Conservation (phyloP, 2,329 filamentous ascomycete species). For the Monosporascus sp. region DNA sequence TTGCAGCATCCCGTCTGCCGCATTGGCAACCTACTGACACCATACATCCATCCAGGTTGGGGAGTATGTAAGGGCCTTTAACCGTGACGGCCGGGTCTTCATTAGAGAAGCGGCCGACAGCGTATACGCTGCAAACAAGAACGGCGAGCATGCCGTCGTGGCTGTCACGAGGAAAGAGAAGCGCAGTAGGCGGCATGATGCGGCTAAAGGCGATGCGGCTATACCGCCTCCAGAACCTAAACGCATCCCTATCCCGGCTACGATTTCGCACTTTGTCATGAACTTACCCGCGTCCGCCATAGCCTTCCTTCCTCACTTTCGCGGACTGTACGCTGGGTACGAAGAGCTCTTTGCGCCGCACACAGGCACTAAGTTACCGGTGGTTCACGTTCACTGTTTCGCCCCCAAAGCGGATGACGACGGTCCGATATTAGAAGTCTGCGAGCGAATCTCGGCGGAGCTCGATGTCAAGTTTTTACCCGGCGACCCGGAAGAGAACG, state of each 20-base stretch:
- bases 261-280: slow-evolving; percentile 94
- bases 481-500: slow-evolving; percentile 42
- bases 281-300: slow-evolving; percentile 90
- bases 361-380: slow-evolving; percentile 59
- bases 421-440: slow-evolving; percentile 57
- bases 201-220: slow-evolving; percentile 21
- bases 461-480: slow-evolving; percentile 53
- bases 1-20: neutral
- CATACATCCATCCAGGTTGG: slow-evolving; percentile 38
- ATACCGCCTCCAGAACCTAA: slow-evolving; percentile 29
- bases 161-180: slow-evolving; percentile 44
- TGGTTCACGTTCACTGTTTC: slow-evolving; percentile 95
- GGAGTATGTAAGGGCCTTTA: slow-evolving; percentile 71
- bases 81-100: slow-evolving; percentile 76
- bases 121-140: slow-evolving; percentile 45
- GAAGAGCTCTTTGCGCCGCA: slow-evolving; percentile 60
- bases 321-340: slow-evolving; percentile 71
- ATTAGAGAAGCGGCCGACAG: slow-evolving; percentile 64
- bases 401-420: slow-evolving; percentile 75
- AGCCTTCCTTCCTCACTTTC: slow-evolving; percentile 71
- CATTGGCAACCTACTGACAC: slow-evolving; percentile 2
- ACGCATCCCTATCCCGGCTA: slow-evolving; percentile 56
- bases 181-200: slow-evolving; percentile 20
- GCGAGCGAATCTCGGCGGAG: slow-evolving; percentile 57
- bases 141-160: slow-evolving; percentile 50